Evolutionary conservation across 176 grass and related monocot species (phyloP).

Genomic region (Rhynchospora pubera): DNA sequence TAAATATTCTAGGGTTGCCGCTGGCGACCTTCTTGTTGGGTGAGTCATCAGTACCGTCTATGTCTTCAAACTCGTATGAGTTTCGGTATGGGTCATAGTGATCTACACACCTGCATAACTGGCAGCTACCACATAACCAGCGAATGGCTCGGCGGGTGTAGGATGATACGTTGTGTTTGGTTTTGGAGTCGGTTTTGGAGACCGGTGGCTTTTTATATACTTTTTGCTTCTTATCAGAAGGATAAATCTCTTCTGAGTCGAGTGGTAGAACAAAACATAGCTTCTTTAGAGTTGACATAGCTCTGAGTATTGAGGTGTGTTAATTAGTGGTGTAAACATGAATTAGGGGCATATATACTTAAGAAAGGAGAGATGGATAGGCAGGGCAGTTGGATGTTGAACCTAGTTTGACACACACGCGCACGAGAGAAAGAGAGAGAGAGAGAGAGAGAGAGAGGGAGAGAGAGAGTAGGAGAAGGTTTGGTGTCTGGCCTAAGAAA

Average conservation of each 20-base stretch:
- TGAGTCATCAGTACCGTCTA: slow-evolving; percentile 5
- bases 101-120: slow-evolving; percentile 21
- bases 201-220: background rate
- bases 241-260: too few species aligned
- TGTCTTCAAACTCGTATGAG: slow-evolving; percentile 29
- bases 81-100: background rate
- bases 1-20: slow-evolving; percentile 58
- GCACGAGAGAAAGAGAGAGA: background rate
- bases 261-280: slow-evolving; percentile 32
- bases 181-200: background rate
- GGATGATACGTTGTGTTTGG: background rate
- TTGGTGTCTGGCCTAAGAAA: slow-evolving; percentile 7
- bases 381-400: background rate
- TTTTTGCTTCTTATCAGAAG: background rate
- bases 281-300: slow-evolving; percentile 24
- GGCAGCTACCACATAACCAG: slow-evolving; percentile 13
- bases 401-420: slow-evolving; percentile 3
- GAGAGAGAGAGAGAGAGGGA: background rate
- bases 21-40: slow-evolving; percentile 21
- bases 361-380: background rate
- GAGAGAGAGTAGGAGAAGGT: slow-evolving; percentile 5
- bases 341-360: background rate
- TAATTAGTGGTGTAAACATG: background rate
- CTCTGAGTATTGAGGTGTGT: background rate
- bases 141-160: background rate